Base-by-base conservation (phyloP, 164 flowering plant genomes). In the Hamamelis virginiana region DNA sequence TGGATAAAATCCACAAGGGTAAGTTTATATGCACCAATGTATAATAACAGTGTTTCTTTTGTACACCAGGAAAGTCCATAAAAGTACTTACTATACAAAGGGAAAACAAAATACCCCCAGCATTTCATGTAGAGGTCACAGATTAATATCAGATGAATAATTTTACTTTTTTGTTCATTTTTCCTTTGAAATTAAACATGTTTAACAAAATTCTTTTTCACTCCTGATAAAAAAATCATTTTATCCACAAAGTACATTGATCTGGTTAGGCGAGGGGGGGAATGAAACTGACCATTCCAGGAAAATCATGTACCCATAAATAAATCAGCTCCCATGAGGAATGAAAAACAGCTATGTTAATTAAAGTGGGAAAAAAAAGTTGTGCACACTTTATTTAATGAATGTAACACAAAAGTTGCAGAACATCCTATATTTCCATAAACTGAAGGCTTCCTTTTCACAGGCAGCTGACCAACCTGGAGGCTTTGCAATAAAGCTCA, bases 401-500 rank as follows among this genome's bases (percentile, higher is more conserved):
- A 6, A 50, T 14, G 41, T 5, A 33, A 47, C 69, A 26, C 18
- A 38, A 67, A 55, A 62, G 25, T 21, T 45, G 10, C 55, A 18
- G 58, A 56, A 47, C 21, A 19, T 10, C 8, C 63, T 21, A 22
- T 18, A 28, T n/a, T 18, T 28, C 19, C 28, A 67, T 33, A 6
- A 43, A 55, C 22, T 12, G 5, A 38, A 59, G 18, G 46, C 13
- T 21, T 48, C 16, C 33, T 53, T 38, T 25, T 22, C 1, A 44
- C 9, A 52, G 21, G 28, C 19, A 69, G 48, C 15, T 62, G 14
- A 77, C 82, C 61, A 64, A 91, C 97, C 97, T 87, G 85, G 41
- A 68, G 91, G 92, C 80, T 92, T 95, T 4, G 92, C 94, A 59
- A 95, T 79, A 77, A 95, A 95, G 81, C 88, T 89, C 84, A 95